A percentile compares a stretch with the other conserved stretches of the same genome.
phyloP scores from a whole-genome alignment of 2,329 filamentous ascomycete genomes.

The Capronia americana region DNA sequence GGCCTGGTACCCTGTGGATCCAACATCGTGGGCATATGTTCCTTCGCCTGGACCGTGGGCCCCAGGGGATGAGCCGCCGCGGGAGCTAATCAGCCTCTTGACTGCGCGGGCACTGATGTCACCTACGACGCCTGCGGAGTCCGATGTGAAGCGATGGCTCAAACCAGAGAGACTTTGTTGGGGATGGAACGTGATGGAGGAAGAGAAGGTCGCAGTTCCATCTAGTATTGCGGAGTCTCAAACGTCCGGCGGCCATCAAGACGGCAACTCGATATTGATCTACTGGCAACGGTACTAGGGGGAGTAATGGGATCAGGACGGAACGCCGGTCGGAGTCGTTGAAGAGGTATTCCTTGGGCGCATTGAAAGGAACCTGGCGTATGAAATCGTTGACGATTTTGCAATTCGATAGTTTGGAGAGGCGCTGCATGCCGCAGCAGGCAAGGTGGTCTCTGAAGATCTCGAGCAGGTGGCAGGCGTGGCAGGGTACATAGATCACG shows the following conservation, averaged over 20 bases:
- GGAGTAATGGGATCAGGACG: background rate
- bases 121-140: conserved; percentile 25
- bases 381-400: background rate
- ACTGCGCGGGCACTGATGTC: conserved; percentile 26
- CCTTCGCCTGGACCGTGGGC: conserved; percentile 36
- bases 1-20: conserved; percentile 41
- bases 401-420: background rate
- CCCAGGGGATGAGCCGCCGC: conserved; percentile 36
- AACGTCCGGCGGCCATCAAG: background rate
- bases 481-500: too few species aligned
- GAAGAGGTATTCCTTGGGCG: background rate
- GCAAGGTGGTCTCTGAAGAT: background rate
- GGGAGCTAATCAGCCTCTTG: conserved; percentile 35
- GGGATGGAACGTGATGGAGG: conserved; percentile 51
- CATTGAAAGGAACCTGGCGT: background rate
- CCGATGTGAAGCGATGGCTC: conserved; percentile 33
- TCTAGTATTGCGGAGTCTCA: conserved; percentile 19
- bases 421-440: background rate
- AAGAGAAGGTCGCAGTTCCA: conserved; percentile 43
- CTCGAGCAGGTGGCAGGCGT: too few species aligned
- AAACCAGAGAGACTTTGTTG: conserved; percentile 45
- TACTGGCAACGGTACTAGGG: conserved; percentile 32
- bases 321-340: background rate
- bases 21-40: conserved; percentile 43
- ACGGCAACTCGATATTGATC: conserved; percentile 19